Base-by-base conservation (phyloP, 805 yeast genomes). In the Yamadazyma sp. region DNA sequence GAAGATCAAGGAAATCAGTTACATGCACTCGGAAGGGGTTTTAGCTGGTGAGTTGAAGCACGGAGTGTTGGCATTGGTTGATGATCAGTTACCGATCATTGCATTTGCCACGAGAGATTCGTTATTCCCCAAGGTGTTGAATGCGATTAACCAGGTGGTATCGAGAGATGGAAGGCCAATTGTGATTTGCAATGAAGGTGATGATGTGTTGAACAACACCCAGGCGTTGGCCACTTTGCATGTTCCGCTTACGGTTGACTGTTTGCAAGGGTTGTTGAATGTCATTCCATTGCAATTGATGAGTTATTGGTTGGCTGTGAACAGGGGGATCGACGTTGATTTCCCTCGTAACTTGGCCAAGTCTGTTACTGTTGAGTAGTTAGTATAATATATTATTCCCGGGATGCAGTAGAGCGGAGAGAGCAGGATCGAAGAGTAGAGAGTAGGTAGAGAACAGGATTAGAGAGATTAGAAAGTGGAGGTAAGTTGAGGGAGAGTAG, bases 11-110 rank as follows among this genome's bases (percentile, higher is more conserved):
- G 99, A 93, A 67, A 93, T 93, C 46, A 91, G 98, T 3, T 93
- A 93, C 64, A 93, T 93, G 88, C 99, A 93, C 64, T 88, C 97
- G 14, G 99, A 93, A 71, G 99, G 99, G 72, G 96, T 93, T 37
- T 80, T 93, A 49, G 99, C 99, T 15, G 99, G 99, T 63, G 99
- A 93, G 69, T 80, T 93, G 67, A 93, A 93, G 66, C 99, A 93
- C 60, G 99, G 99, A 68, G 96, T 88, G 21, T 77, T 93, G 55
- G 99, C 99, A 6, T 75, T 93, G 43, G 97, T 93, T 43, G 99
- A 93, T 66, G 95, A 85, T 52, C 74, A 83, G 46, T 72, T 93
- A 59, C 99, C 99, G 44, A 87, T 93, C 50, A 84, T 93, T 64
- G 95, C 95, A 3, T 81, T 93, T 60, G 98, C 97, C 37, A 91